A percentile compares a stretch with the other conserved stretches of the same genome.
Conservation (phyloP, 2,329 filamentous ascomycete genomes). For the Neonectria faginata region DNA sequence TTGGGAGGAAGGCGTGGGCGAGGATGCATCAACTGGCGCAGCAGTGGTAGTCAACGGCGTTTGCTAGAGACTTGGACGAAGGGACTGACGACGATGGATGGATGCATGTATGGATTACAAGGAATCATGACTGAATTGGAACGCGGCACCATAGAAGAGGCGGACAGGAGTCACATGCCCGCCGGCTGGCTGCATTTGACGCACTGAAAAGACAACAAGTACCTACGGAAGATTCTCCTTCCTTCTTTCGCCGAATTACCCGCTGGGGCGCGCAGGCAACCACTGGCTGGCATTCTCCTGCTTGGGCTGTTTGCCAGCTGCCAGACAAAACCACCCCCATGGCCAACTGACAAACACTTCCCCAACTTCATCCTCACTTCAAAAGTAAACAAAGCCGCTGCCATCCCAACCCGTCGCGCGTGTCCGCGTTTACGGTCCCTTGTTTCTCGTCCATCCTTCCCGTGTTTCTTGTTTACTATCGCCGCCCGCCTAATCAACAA, state of each 20-base stretch:
- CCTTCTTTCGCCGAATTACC: neutral
- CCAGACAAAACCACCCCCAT: conserved; percentile 1
- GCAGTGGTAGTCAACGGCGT: conserved; percentile 4
- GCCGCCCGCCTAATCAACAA: neutral
- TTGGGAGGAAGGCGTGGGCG: conserved; percentile 53
- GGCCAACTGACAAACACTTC: conserved; percentile 16
- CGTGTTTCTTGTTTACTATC: neutral
- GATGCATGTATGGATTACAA: neutral
- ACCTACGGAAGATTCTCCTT: neutral
- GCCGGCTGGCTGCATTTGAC: conserved; percentile 2
- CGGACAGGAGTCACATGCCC: conserved; percentile 13
- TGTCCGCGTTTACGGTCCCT: neutral
- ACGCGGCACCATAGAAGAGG: neutral
- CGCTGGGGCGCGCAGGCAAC: neutral
- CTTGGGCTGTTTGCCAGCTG: conserved; percentile 23
- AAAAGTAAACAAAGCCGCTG: conserved; percentile 11
- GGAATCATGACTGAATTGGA: conserved; percentile 6
- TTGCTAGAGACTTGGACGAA: conserved; percentile 10
- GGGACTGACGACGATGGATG: neutral
- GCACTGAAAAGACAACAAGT: conserved; percentile 8
- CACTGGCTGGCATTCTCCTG: neutral
- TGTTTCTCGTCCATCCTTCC: neutral
- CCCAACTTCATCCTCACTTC: neutral
- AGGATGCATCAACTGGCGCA: conserved; percentile 4
- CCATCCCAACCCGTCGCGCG: conserved; percentile 10